These are phyloP conservation scores for Cordyceps militaris DNA, from an alignment of 2,329 filamentous ascomycete genomes.

Conservation along the genomic window DNA sequence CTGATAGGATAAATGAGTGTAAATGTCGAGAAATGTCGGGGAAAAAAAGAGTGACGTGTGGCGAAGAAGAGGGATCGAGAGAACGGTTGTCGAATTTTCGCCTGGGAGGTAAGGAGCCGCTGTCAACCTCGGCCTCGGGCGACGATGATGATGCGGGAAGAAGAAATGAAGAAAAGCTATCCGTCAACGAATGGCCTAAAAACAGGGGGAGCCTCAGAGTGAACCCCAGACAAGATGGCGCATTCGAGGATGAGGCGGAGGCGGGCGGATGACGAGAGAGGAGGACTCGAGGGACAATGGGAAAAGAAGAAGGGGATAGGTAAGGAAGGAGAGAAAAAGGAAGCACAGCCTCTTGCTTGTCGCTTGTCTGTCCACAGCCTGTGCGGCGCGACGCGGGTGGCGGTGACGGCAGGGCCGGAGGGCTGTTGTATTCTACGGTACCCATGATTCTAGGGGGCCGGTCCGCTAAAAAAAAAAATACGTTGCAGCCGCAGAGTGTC, in stretches of 20 bases:
- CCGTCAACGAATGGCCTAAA: neutral
- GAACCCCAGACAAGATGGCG: slow-evolving; percentile 5
- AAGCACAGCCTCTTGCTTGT: neutral
- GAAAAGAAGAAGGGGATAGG: neutral
- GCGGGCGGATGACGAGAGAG: neutral
- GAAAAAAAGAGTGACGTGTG: slow-evolving; percentile 1
- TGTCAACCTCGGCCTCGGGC: neutral
- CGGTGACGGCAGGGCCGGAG: neutral
- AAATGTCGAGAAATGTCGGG: neutral
- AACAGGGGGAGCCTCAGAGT: slow-evolving; percentile 4
- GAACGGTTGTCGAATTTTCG: neutral
- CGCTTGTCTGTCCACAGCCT: neutral
- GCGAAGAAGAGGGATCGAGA: neutral
- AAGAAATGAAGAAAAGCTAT: neutral
- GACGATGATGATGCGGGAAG: slow-evolving; percentile 1
- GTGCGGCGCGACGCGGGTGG: too few relatives aligned
- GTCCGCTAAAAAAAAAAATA: neutral
- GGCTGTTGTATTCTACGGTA: neutral
- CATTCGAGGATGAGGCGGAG: slow-evolving; percentile 2
- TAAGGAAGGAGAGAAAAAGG: neutral
- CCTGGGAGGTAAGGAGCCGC: neutral
- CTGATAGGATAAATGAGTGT: neutral
- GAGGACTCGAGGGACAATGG: neutral
- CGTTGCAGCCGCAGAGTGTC: neutral
- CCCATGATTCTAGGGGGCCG: neutral